Conservation (phyloP, 345 rosid species). For the Firmiana major region DNA sequence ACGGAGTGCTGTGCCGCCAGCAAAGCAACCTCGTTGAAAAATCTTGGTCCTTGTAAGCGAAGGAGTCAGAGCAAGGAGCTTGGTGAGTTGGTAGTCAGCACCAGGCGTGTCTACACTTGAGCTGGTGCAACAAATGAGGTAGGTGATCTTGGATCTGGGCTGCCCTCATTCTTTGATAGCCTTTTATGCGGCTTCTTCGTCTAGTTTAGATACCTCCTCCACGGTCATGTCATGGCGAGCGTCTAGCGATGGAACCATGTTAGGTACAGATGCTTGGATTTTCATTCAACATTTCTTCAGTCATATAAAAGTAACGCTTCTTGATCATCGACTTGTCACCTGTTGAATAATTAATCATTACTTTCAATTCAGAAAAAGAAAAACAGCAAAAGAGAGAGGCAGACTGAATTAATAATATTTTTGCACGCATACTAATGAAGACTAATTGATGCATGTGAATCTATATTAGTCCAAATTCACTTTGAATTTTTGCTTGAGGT, state of each 20-base stretch:
- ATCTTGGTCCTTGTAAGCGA: conserved; percentile 41
- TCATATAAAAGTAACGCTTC: not conserved
- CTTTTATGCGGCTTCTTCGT: conserved; percentile 65
- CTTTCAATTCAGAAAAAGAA: no score
- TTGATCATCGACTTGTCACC: conserved; percentile 66
- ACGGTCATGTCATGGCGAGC: no score
- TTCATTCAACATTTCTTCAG: no score
- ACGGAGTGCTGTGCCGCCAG: no score
- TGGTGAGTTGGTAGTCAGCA: conserved; percentile 84
- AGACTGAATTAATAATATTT: not conserved
- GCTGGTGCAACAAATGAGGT: conserved; percentile 72
- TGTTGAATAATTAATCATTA: not conserved
- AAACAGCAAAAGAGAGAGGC: not conserved
- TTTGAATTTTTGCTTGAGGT: conserved; percentile 61
- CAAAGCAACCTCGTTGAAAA: no score
- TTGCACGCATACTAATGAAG: no score
- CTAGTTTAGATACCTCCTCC: conserved; percentile 54
- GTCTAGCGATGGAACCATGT: conserved; percentile 2
- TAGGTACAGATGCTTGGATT: no score
- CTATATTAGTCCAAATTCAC: conserved; percentile 52
- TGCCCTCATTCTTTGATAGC: conserved; percentile 88
- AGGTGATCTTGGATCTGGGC: conserved; percentile 79
- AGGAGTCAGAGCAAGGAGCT: conserved; percentile 69
- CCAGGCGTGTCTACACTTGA: conserved; percentile 89
- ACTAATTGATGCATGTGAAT: no score